phyloP scores from a whole-genome alignment of 345 rosid species.

The Capsella bursapastoris region DNA sequence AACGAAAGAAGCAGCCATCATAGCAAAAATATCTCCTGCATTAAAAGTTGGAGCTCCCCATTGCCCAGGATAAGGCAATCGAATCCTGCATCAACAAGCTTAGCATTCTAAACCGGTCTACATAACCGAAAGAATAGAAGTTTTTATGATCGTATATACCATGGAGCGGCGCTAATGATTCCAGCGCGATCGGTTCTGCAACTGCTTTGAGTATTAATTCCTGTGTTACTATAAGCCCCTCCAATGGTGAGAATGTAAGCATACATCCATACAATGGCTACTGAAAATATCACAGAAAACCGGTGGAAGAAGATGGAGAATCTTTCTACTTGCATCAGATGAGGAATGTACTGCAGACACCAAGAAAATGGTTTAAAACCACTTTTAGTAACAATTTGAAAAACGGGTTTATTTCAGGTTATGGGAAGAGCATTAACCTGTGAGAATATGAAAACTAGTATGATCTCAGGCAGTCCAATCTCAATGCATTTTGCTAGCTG shows the following conservation, averaged over 20 bases:
- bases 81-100: constrained; percentile 59
- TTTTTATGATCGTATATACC: constrained; percentile 55
- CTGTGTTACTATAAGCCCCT: constrained; percentile 74
- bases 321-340: constrained; percentile 57
- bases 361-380: neutral
- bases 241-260: constrained; percentile 84
- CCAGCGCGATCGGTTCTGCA: constrained; percentile 88
- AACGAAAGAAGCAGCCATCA: constrained; percentile 90
- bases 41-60: constrained; percentile 95
- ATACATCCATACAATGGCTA: constrained; percentile 76
- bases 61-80: constrained; percentile 94
- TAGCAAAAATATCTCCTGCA: constrained; percentile 90
- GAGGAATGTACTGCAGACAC: constrained; percentile 77
- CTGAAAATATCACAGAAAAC: constrained; percentile 84
- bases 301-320: constrained; percentile 61
- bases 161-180: constrained; percentile 76
- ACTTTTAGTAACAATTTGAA: neutral
- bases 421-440: constrained; percentile 55
- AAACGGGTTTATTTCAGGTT: neutral
- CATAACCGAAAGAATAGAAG: neutral
- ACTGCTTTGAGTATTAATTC: constrained; percentile 64
- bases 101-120: neutral
- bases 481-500: constrained; percentile 92
- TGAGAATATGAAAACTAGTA: constrained; percentile 71
- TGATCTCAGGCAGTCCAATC: constrained; percentile 83